Evolutionary conservation across 1,139 yeast genomes (phyloP).

Genomic region (Hemisphaericaspora lyxosophila): DNA sequence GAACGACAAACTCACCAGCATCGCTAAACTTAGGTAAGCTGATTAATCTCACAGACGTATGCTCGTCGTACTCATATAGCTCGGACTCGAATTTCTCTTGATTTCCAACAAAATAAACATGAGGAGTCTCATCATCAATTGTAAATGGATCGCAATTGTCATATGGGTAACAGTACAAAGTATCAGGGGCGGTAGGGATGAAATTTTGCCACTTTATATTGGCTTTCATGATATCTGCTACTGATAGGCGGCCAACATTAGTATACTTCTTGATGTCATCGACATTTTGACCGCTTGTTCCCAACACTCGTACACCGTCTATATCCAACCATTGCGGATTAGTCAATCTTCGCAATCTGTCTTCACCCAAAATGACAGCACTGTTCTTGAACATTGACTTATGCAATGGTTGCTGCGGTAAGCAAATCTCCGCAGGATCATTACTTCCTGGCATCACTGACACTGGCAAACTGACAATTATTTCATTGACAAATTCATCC

Average conservation of each 20-base stretch:
- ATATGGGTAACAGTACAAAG: conserved; percentile 86
- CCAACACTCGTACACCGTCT: conserved; percentile 58
- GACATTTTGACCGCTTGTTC: conserved; percentile 83
- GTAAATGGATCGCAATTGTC: conserved; percentile 81
- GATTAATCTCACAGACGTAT: conserved; percentile 49
- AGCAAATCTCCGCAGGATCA: conserved; percentile 80
- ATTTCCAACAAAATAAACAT: conserved; percentile 83
- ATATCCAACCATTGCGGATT: conserved; percentile 74
- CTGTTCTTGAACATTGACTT: conserved; percentile 61
- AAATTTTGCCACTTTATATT: conserved; percentile 82
- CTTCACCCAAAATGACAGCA: conserved; percentile 40
- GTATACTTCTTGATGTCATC: conserved; percentile 72
- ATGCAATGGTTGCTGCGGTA: conserved; percentile 92
- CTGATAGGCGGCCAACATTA: conserved; percentile 5
- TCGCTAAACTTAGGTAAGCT: conserved; percentile 67
- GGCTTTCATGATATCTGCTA: conserved; percentile 58
- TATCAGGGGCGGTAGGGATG: conserved; percentile 96
- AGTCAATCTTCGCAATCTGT: conserved; percentile 50
- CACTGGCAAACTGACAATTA: conserved; percentile 62
- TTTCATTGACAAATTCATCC: conserved; percentile 59
- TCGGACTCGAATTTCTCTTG: conserved; percentile 59
- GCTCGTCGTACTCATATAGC: conserved; percentile 21
- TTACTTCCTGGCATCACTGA: conserved; percentile 79
- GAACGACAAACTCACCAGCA: conserved; percentile 66
- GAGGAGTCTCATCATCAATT: conserved; percentile 67